phyloP scores from a whole-genome alignment of 2,329 filamentous ascomycete genomes.

The Myriosclerotinia curreyana region DNA sequence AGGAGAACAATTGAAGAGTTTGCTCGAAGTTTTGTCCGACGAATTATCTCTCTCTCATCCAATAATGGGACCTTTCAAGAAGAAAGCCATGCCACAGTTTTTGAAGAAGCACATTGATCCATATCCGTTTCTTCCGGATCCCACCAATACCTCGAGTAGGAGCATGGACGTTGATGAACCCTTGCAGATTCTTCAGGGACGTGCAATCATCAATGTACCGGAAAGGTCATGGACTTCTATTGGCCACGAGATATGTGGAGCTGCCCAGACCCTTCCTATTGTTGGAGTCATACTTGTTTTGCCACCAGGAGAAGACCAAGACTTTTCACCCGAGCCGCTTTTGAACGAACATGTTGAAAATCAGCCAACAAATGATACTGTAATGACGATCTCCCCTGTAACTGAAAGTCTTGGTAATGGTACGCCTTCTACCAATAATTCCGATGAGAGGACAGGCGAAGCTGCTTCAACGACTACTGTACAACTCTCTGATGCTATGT shows the following conservation, averaged over 20 bases:
- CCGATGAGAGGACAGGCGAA: slow-evolving; percentile 28
- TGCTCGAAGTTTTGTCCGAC: slow-evolving; percentile 54
- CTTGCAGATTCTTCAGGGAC: slow-evolving; percentile 23
- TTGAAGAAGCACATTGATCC: slow-evolving; percentile 58
- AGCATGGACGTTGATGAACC: slow-evolving; percentile 11
- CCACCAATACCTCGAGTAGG: slow-evolving; percentile 39
- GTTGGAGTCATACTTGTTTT: slow-evolving; percentile 31
- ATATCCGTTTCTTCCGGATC: slow-evolving; percentile 59
- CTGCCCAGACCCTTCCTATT: slow-evolving; percentile 27
- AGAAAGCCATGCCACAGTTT: slow-evolving; percentile 49
- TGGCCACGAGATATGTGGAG: slow-evolving; percentile 33
- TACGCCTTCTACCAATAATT: slow-evolving; percentile 26
- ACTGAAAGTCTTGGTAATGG: slow-evolving; percentile 25
- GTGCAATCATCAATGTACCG: slow-evolving; percentile 28
- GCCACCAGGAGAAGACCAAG: slow-evolving; percentile 25
- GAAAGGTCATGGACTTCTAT: slow-evolving; percentile 34
- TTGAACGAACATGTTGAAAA: slow-evolving; percentile 25
- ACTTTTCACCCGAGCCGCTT: slow-evolving; percentile 1
- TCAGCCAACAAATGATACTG: slow-evolving; percentile 34
- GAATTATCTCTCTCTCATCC: slow-evolving; percentile 58
- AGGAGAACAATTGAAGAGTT: slow-evolving; percentile 58
- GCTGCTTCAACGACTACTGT: slow-evolving; percentile 31
- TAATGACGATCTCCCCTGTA: slow-evolving; percentile 30
- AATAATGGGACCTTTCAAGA: slow-evolving; percentile 55
- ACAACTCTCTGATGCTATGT: slow-evolving; percentile 29